Base-by-base conservation (phyloP, 2,329 filamentous ascomycete species). In the Aureobasidium pullulans region DNA sequence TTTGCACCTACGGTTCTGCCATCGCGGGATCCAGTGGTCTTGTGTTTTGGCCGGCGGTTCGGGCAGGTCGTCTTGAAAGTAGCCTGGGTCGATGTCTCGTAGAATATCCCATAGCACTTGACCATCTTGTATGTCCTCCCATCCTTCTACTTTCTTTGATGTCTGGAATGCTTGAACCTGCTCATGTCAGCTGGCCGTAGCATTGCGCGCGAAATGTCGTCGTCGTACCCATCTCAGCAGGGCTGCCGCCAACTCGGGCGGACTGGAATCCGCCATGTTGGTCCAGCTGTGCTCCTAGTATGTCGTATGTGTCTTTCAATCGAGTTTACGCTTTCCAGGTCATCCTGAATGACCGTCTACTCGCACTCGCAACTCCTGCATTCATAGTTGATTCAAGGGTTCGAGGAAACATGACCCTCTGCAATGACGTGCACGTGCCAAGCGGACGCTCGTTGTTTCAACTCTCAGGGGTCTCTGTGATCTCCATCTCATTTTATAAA, bases 21-120 rank as follows among this genome's bases (percentile, higher is more conserved):
- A 79, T 72, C 75, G 71, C 48, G 76, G 73, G 52, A 79, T 79
- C 77, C 77, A 80, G 62, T 77, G 76, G 63, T 76, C 74, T 32
- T 69, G 69, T n/a, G 72, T 67, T 48, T 71, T 72, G 50, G 74
- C 71, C 60, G 75, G 69, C 52, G 69, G 69, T 60, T 79, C 77
- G 19, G 78, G 78, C 10, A 80, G 74, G 56, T 75, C 75, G 54
- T 74, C 76, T 54, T 71, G 69, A 67, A 80, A 80, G 71, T 79
- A 79, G 29, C 73, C 71, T 52, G 72, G 65, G 63, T 80, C 78
- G 62, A 79, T 72, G 61, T 77, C 73, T 63, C 70, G 68, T 54
- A 80, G 70, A 43, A 79, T 78, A 52, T 72, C 69, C 78, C 78
- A 80, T 15, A 80, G 71, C 19, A 73, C 66, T 61, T 72, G 71